Percentiles rank a stretch among this genome's conserved stretches.
Evolutionary conservation across 2,329 filamentous ascomycete species (phyloP).

Genomic region (Magnaporthales sp.): DNA sequence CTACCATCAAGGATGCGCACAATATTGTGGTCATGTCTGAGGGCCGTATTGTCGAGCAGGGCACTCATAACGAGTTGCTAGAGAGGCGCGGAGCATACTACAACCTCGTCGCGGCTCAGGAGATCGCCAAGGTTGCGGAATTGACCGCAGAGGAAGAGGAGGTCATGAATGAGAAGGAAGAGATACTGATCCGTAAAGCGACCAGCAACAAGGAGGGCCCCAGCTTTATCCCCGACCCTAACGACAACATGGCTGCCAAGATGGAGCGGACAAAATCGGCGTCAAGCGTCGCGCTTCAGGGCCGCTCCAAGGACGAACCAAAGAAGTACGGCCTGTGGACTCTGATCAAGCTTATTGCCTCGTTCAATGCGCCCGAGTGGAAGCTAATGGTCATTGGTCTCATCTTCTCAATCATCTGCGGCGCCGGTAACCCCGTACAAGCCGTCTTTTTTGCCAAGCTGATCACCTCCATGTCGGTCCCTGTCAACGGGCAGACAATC

Average conservation of each 20-base stretch:
- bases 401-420: conserved; percentile 66
- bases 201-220: conserved; percentile 34
- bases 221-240: not conserved
- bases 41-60: conserved; percentile 86
- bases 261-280: conserved; percentile 9
- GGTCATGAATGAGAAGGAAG: not conserved
- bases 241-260: not conserved
- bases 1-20: conserved; percentile 87
- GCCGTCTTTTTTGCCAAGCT: conserved; percentile 79
- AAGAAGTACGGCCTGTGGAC: conserved; percentile 61
- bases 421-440: conserved; percentile 56
- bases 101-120: conserved; percentile 77
- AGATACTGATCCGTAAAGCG: conserved; percentile 19
- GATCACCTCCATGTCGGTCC: not conserved
- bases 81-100: conserved; percentile 65
- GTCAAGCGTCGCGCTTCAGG: conserved; percentile 23
- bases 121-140: conserved; percentile 17
- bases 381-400: conserved; percentile 65
- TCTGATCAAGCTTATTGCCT: conserved; percentile 68
- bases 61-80: conserved; percentile 74
- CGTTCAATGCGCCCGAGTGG: conserved; percentile 70
- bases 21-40: conserved; percentile 91
- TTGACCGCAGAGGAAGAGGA: not conserved
- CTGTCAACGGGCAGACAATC: not conserved
- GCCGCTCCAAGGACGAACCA: not conserved